These are phyloP conservation scores for Tetrapisispora nanseiensis DNA, from an alignment of 805 yeast genomes.

Conservation along the genomic window DNA sequence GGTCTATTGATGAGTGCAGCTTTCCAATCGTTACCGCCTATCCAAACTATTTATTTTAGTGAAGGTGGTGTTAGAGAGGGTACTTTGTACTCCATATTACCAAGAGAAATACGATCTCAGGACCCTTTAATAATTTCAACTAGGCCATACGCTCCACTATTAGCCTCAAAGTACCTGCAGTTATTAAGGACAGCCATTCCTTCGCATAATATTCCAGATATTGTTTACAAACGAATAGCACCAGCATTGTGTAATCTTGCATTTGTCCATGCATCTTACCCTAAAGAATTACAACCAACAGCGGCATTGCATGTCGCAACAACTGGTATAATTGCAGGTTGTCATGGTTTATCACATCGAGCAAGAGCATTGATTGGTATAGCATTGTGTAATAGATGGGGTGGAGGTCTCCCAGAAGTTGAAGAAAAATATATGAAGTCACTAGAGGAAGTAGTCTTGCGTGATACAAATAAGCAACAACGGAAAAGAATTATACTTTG, in stretches of 20 bases:
- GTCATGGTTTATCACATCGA: constrained; percentile 66
- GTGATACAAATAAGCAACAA: constrained; percentile 35
- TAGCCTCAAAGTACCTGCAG: constrained; percentile 46
- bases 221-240: constrained; percentile 48
- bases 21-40: constrained; percentile 48
- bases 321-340: constrained; percentile 64
- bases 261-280: constrained; percentile 67
- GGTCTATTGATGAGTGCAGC: constrained; percentile 54
- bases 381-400: constrained; percentile 74
- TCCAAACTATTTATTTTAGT: constrained; percentile 55
- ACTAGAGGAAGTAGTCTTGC: constrained; percentile 40
- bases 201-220: constrained; percentile 42
- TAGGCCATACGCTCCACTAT: constrained; percentile 59
- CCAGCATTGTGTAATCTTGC: constrained; percentile 68
- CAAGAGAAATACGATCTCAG: constrained; percentile 46
- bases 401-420: constrained; percentile 57
- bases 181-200: constrained; percentile 52
- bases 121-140: constrained; percentile 67
- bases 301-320: constrained; percentile 66
- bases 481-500: constrained; percentile 51
- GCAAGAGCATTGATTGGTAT: constrained; percentile 63
- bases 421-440: constrained; percentile 39
- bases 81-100: constrained; percentile 51
- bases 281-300: constrained; percentile 65
- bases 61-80: constrained; percentile 80